Base-by-base conservation (phyloP, 768 basidiomycete genomes). In the Tephrocybe rancida region DNA sequence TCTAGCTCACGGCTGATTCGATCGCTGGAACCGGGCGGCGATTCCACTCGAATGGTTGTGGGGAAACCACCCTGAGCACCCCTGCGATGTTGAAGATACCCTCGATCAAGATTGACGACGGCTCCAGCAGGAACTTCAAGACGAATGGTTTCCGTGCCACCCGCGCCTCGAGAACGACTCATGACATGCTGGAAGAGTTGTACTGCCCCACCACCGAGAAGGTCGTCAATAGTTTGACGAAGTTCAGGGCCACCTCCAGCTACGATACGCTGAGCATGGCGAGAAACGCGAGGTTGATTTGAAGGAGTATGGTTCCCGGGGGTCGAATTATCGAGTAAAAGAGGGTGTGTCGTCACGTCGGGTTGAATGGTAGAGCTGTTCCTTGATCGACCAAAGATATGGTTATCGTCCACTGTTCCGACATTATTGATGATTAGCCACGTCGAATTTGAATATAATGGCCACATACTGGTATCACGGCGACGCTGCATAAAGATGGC, bases 161-260 rank as follows among this genome's bases (percentile, higher is more conserved):
- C 79, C 38, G 77, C 79, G 14, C 76, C 77, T 16, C 78, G 76
- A 24, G 82, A 75, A 44, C 83, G 83, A 44, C 82, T 76, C 60
- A 95, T 82, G 42, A 96, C 79, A 43, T 93, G 88, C 50, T 95
- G 89, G 61, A 97, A 81, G 24, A 95, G 75, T 62, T 95, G 92
- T 16, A 88, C 78, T 7, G 90, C 90, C 22, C 90, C 88, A 9
- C 84, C 84, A 0, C 91, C 90, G 50, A 95, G 84, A 50, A 93
- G 83, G 54, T 88, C 85, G 55, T 93, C 88, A 38, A 97, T 84
- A 14, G 86, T 88, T 55, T 88, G 84, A 21, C 92, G 70, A 38
- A 94, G 74, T 42, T 89, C 86, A 18, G 71, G 76, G 49, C 76
- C 77, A 43, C 73, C 73, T 43, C 72, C 78, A 14, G 78, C 74